Evolutionary conservation across 2,329 filamentous ascomycete genomes (phyloP).

Genomic region (Ophiostoma australiae): DNA sequence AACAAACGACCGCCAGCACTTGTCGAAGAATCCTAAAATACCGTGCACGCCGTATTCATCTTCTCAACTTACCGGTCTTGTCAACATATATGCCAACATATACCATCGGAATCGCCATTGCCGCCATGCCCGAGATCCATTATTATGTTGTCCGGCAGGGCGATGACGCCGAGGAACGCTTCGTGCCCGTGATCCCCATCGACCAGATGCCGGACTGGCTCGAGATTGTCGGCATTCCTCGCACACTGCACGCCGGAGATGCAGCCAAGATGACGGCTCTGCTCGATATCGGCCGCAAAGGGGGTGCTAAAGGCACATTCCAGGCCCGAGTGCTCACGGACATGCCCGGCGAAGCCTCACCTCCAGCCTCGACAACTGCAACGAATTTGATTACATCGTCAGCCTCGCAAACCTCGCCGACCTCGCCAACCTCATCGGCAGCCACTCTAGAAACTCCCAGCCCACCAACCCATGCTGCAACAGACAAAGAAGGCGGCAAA

Average conservation of each 20-base stretch:
- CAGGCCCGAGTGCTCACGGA: background rate
- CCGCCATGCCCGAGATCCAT: conserved; percentile 22
- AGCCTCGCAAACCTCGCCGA: background rate
- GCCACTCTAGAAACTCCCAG: background rate
- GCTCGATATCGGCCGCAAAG: background rate
- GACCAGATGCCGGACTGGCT: conserved; percentile 49
- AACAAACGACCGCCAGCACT: background rate
- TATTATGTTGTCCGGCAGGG: conserved; percentile 44
- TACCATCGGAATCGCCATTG: background rate
- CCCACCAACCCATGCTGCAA: background rate
- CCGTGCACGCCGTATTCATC: background rate
- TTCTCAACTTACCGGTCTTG: background rate
- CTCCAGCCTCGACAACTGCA: background rate
- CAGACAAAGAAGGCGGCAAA: background rate
- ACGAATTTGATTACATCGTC: background rate
- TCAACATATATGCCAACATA: background rate
- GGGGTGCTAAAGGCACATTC: background rate
- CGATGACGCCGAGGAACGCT: conserved; percentile 31
- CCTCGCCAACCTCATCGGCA: background rate
- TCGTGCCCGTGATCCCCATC: conserved; percentile 51
- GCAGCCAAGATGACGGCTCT: background rate
- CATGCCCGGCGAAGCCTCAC: background rate
- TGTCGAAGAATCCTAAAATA: too few species aligned
- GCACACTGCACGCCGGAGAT: conserved; percentile 34
- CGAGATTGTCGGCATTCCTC: conserved; percentile 42